Conservation (phyloP, 2,329 filamentous ascomycete species). For the Periglandula ipomoeae region DNA sequence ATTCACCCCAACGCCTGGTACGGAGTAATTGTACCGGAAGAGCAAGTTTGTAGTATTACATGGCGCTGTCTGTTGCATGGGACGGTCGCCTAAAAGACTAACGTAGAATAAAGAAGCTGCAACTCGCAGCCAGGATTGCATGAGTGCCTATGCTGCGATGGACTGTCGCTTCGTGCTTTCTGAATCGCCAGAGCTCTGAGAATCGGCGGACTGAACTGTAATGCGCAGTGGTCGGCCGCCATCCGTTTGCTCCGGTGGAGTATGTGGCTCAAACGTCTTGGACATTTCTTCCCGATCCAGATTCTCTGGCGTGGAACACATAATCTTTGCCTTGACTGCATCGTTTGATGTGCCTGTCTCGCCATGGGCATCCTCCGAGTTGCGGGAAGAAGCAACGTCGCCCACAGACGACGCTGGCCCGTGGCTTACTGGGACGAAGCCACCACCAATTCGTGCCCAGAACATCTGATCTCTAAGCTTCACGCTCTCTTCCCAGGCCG, state of each 20-base stretch:
- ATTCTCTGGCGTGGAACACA: slow-evolving; percentile 4
- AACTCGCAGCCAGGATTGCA: too few relatives aligned
- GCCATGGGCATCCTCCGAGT: slow-evolving; percentile 2
- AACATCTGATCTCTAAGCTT: slow-evolving; percentile 91
- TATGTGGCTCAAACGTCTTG: slow-evolving; percentile 11
- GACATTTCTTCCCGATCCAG: neutral
- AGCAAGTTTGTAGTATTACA: too few relatives aligned
- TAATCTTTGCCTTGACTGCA: neutral
- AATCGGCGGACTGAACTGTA: slow-evolving; percentile 14
- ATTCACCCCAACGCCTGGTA: neutral
- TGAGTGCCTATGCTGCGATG: slow-evolving; percentile 5
- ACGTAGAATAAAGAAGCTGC: too few relatives aligned
- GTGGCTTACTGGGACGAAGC: slow-evolving; percentile 61
- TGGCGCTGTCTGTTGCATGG: neutral
- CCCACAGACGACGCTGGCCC: slow-evolving; percentile 9
- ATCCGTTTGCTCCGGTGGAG: slow-evolving; percentile 22
- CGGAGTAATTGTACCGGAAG: neutral
- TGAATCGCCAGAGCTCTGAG: slow-evolving; percentile 3
- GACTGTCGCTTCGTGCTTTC: slow-evolving; percentile 17
- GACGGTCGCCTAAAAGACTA: too few relatives aligned
- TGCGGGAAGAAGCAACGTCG: neutral
- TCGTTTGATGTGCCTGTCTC: neutral
- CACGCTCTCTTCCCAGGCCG: slow-evolving; percentile 92
- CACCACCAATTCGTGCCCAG: slow-evolving; percentile 87
- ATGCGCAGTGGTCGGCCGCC: slow-evolving; percentile 16